phyloP scores from a whole-genome alignment of 257 asterid species.

The Lantana camara region DNA sequence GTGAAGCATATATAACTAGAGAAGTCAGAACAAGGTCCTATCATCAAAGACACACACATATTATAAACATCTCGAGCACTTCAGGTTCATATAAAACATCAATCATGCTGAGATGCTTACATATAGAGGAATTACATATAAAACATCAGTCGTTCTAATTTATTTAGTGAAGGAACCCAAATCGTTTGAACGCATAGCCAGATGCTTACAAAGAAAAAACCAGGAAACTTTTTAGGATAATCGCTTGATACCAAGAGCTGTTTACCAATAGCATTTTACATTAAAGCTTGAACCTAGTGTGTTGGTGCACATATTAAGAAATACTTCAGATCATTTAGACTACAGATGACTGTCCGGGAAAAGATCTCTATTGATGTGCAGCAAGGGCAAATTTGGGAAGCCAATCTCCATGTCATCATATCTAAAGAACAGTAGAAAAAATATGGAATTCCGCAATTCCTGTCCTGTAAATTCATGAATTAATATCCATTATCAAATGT shows the following conservation, averaged over 20 bases:
- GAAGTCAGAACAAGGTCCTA: not conserved
- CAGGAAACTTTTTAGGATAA: conserved; percentile 6
- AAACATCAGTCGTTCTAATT: not conserved
- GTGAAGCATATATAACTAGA: not conserved
- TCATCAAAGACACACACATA: conserved; percentile 12
- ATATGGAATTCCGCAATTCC: conserved; percentile 25
- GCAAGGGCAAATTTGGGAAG: conserved; percentile 28
- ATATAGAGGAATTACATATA: not conserved
- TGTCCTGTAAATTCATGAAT: conserved; percentile 36
- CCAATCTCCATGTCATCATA: conserved; percentile 28
- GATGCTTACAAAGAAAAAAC: not conserved
- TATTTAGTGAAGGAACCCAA: conserved; percentile 5
- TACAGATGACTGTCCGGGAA: conserved; percentile 15
- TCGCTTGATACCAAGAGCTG: conserved; percentile 11
- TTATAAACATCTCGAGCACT: conserved; percentile 18
- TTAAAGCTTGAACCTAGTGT: conserved; percentile 10
- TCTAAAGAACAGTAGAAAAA: conserved; percentile 19
- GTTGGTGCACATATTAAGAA: conserved; percentile 9
- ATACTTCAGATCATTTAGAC: conserved; percentile 22
- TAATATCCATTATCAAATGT: conserved; percentile 18
- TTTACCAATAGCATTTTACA: conserved; percentile 11
- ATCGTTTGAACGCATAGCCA: conserved; percentile 8
- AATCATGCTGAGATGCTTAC: too few species aligned
- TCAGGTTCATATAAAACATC: not conserved
- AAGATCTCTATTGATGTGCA: conserved; percentile 28